Conservation (phyloP, 257 asterid species). For the Ballota nigra region DNA sequence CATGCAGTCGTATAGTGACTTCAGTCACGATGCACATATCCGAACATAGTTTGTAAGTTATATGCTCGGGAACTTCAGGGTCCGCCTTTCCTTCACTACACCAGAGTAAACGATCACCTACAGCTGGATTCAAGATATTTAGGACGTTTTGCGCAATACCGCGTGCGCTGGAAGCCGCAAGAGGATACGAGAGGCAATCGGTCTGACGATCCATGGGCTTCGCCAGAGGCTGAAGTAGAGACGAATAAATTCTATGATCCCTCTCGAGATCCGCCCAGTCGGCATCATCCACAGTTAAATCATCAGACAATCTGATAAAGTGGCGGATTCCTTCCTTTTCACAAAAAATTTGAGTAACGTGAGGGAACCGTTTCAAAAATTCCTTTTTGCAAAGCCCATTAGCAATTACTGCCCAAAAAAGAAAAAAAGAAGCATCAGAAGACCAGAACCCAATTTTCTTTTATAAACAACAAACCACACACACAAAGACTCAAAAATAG, state of each 20-base stretch:
- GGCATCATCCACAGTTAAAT: slow-evolving; percentile 27
- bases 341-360: slow-evolving; percentile 29
- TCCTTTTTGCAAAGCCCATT: slow-evolving; percentile 49
- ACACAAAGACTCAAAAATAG: background rate
- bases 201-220: slow-evolving; percentile 18
- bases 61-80: slow-evolving; percentile 50
- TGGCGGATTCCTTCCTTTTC: slow-evolving; percentile 20
- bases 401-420: slow-evolving; percentile 41
- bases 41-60: slow-evolving; percentile 39
- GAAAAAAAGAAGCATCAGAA: background rate
- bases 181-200: slow-evolving; percentile 34
- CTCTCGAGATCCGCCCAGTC: slow-evolving; percentile 33
- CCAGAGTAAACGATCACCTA: slow-evolving; percentile 45
- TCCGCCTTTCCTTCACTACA: slow-evolving; percentile 56
- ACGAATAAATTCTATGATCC: slow-evolving; percentile 46
- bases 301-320: background rate
- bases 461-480: too few species aligned
- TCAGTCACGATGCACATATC: slow-evolving; percentile 44
- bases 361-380: slow-evolving; percentile 40
- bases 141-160: slow-evolving; percentile 27
- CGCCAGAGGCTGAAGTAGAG: slow-evolving; percentile 34
- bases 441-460: background rate
- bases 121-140: slow-evolving; percentile 41
- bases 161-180: slow-evolving; percentile 55
- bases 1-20: slow-evolving; percentile 48